Base-by-base conservation (phyloP, 345 rosid species). In the Erucastrum elatum region DNA sequence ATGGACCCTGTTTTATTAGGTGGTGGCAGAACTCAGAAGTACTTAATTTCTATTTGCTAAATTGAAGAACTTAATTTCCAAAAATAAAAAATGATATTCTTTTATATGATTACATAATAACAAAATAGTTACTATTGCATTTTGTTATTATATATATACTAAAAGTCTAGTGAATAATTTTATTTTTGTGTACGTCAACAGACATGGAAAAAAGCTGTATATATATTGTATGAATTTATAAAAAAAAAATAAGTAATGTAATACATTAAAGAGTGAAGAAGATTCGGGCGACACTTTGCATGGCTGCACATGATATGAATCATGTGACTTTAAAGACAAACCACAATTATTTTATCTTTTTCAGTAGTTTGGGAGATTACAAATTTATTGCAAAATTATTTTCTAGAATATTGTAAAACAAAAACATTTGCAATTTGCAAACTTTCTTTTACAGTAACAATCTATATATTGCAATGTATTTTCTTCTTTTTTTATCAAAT, bases 1-100 rank as follows among this genome's bases (percentile, higher is more conserved):
- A 71, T 80, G 83, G 83, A 80, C 80, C 79, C 80, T 80, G n/a
- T 80, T 70, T 46, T 70, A 72, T 75, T 80, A 64, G 77, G 83
- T 80, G 73, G 73, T 71, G 80, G 76, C 77, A 75, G 73, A 51
- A 51, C 56, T 51, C 56, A 49, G 16, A 75, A 58, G 12, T 68
- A 74, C 75, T 73, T 64, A 60, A 79, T 41, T 67, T 68, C 5
- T 33, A 5, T 34, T 34, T 34, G 37, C 37, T 34, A 34, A 34
- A 34, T 6, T 34, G 37, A 34, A 34, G 1, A 5, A 34, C 37
- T 41, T 41, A 41, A 41, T 10, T 10, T 79, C 71, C 30, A 51
- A 37, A 74, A 12, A 62, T 15, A 37, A 34, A 59, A 51, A 70
- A 49, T 17, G 2, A 8, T 37, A 37, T 6, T 39, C 1, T 21